Base-by-base conservation (phyloP, 192 early-diverging fungal genomes). In the Umbelopsis sp. region DNA sequence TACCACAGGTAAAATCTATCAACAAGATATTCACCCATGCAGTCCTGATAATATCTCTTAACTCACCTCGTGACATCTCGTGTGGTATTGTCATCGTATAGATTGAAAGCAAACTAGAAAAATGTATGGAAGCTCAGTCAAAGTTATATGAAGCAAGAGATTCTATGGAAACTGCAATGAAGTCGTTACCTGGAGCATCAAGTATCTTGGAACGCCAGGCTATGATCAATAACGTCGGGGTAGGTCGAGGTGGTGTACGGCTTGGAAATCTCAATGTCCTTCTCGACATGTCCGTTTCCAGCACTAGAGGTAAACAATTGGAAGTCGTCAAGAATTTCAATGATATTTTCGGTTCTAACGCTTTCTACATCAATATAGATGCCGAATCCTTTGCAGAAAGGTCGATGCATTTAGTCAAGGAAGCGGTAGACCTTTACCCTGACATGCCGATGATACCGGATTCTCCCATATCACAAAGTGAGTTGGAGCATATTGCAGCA, bases 91-190 rank as follows among this genome's bases (percentile, higher is more conserved):
- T 11, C 11, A 32, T 7, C 17, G 11, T 20, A 20, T 49, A 77
- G 66, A 72, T 72, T 44, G 62, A 71, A 54, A 2, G 21, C 16
- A 49, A 71, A 10, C 70, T 76, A 17, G 54, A 66, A 31, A 25
- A 26, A 9, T 53, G 66, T 32, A 26, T 45, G 12, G 21, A 53
- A 67, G 74, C 76, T 24, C 76, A 77, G 36, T 16, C 29, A 12
- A 69, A 69, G 32, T 26, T 77, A n/a, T 77, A 77, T 32, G 41
- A 73, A 44, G 51, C 76, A 62, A 68, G 76, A 16, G 71, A 77
- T 31, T 34, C 41, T 7, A 77, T 77, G 53, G 76, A 77, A 65
- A 69, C 21, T 10, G 76, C 76, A 21, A 77, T 77, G 76, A 77
- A 65, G 45, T 43, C 71, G 8, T 43, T 77, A 21, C 76, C 76